Evolutionary conservation across 495 filamentous ascomycete genomes (phyloP).

Genomic region (Penicillium dipodomyicola): DNA sequence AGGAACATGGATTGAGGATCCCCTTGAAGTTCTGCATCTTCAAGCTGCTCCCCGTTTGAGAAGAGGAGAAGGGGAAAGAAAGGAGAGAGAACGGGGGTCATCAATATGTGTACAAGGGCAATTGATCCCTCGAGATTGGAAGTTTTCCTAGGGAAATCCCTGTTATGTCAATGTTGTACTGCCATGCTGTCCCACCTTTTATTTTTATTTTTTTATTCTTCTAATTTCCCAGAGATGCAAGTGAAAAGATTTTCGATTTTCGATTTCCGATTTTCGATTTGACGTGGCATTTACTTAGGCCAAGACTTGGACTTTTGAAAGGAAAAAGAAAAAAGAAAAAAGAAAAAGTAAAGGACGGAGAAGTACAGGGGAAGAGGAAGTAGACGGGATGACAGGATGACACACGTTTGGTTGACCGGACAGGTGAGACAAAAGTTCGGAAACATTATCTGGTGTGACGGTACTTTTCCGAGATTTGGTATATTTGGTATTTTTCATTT

Average conservation of each 20-base stretch:
- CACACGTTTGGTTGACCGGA: conserved; percentile 31
- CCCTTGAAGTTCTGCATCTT: background rate
- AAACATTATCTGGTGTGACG: conserved; percentile 23
- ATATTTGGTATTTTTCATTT: no score
- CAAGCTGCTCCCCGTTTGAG: background rate
- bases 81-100: background rate
- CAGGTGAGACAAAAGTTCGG: conserved; percentile 25
- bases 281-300: background rate
- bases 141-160: background rate
- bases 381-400: conserved; percentile 33
- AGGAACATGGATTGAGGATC: conserved; percentile 27
- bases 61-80: background rate
- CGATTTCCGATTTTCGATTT: conserved; percentile 7
- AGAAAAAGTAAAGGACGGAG: background rate
- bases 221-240: background rate
- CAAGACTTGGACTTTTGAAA: no score
- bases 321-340: background rate
- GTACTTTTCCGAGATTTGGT: conserved; percentile 24
- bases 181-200: background rate
- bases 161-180: background rate
- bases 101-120: background rate
- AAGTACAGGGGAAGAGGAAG: background rate
- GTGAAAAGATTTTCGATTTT: conserved; percentile 5
- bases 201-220: background rate
- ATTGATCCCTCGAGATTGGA: background rate